phyloP scores from a whole-genome alignment of 2,329 filamentous ascomycete species.

The Clarireedia hainanense region DNA sequence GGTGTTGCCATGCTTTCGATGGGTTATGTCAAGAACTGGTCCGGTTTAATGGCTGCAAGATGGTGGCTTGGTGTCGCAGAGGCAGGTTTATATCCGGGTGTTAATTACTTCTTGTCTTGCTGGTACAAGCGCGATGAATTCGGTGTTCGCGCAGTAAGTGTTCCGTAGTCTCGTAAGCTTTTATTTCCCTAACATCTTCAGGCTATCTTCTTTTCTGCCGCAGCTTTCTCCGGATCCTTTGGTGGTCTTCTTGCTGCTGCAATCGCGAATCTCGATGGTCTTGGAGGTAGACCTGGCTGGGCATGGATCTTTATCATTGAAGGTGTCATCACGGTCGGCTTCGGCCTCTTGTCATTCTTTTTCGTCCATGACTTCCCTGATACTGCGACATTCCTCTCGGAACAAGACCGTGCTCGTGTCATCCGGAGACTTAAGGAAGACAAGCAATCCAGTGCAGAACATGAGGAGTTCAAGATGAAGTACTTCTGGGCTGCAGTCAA shows the following conservation, averaged over 20 bases:
- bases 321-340: slow-evolving; percentile 60
- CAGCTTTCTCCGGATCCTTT: slow-evolving; percentile 71
- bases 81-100: slow-evolving; percentile 67
- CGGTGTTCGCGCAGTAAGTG: slow-evolving; percentile 60
- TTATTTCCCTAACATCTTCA: slow-evolving; percentile 42
- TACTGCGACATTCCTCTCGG: slow-evolving; percentile 63
- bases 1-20: slow-evolving; percentile 58
- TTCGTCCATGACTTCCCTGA: slow-evolving; percentile 79
- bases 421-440: slow-evolving; percentile 61
- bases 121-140: slow-evolving; percentile 80
- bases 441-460: slow-evolving; percentile 64
- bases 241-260: slow-evolving; percentile 66
- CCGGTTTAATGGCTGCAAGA: slow-evolving; percentile 27
- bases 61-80: slow-evolving; percentile 68
- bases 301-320: slow-evolving; percentile 63
- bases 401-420: slow-evolving; percentile 63
- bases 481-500: slow-evolving; percentile 68
- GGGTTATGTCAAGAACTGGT: slow-evolving; percentile 27
- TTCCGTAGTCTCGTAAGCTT: neutral
- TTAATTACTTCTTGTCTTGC: slow-evolving; percentile 74
- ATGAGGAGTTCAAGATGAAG: slow-evolving; percentile 65
- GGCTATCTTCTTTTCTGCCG: slow-evolving; percentile 76
- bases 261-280: slow-evolving; percentile 61
- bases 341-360: slow-evolving; percentile 64
- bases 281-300: slow-evolving; percentile 50